Percentiles rank a stretch among this genome's conserved stretches.
Conservation (phyloP, 2,329 filamentous ascomycete genomes). For the Cryphonectria japonica region DNA sequence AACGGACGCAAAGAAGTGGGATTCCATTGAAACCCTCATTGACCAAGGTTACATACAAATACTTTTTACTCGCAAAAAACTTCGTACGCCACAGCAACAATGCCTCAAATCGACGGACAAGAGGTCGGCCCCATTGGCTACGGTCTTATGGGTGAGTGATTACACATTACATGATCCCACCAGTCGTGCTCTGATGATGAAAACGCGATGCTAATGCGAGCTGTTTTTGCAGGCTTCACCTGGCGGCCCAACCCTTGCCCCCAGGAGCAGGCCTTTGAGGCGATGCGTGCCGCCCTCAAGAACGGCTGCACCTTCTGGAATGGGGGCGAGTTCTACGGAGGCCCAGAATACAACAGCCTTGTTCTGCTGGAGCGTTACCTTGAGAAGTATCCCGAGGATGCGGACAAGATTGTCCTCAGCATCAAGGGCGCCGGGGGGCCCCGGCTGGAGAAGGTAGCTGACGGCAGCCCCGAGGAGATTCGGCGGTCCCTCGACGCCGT, state of each 20-base stretch:
- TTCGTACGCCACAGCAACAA: conserved; percentile 17
- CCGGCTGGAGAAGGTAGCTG: conserved; percentile 39
- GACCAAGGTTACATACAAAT: no score
- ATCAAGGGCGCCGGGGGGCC: conserved; percentile 61
- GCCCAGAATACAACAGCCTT: conserved; percentile 58
- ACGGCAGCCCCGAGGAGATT: conserved; percentile 58
- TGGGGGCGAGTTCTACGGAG: conserved; percentile 68
- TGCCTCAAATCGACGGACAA: conserved; percentile 37
- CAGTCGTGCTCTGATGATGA: background rate
- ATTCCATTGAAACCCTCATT: no score
- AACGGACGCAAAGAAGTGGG: background rate
- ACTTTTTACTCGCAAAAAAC: no score
- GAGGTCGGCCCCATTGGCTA: conserved; percentile 38
- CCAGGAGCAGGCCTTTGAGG: conserved; percentile 55
- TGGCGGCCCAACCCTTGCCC: conserved; percentile 46
- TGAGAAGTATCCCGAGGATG: conserved; percentile 64
- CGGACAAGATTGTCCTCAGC: conserved; percentile 63
- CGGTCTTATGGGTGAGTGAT: conserved; percentile 39
- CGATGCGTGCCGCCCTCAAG: conserved; percentile 57
- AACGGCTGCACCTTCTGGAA: conserved; percentile 60
- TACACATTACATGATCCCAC: background rate
- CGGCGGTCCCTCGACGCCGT: conserved; percentile 63
- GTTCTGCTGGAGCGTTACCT: conserved; percentile 67
- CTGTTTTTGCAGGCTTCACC: conserved; percentile 43
- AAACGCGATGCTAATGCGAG: background rate